Conservation (phyloP, 2,329 filamentous ascomycete species). For the Tolypocladium cylindrosporum region DNA sequence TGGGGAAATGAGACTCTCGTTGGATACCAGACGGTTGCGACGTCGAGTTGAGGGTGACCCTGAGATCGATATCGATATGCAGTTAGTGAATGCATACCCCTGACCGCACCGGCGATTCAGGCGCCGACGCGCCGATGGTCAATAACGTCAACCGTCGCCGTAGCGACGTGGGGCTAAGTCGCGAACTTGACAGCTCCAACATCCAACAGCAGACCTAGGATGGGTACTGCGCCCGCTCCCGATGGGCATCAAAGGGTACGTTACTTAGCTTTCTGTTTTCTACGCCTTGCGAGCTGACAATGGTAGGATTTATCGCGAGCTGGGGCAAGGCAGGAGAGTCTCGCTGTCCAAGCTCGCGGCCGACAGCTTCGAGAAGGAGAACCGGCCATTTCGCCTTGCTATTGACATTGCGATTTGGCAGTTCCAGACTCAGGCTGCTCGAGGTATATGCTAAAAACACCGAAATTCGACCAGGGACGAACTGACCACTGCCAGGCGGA, state of each 20-base stretch:
- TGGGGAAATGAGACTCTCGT: background rate
- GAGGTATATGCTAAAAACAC: constrained; percentile 35
- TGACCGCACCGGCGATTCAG: constrained; percentile 3
- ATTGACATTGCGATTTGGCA: constrained; percentile 97
- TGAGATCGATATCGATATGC: background rate
- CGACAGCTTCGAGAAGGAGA: constrained; percentile 60
- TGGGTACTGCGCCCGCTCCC: constrained; percentile 6
- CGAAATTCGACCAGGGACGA: too few relatives aligned
- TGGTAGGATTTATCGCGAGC: constrained; percentile 75
- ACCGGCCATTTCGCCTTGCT: constrained; percentile 71
- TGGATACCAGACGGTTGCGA: background rate
- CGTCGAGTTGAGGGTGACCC: background rate
- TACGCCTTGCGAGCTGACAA: constrained; percentile 1
- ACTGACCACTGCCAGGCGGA: constrained; percentile 45
- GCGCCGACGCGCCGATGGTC: constrained; percentile 19
- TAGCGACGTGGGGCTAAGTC: constrained; percentile 16
- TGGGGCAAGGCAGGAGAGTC: constrained; percentile 69
- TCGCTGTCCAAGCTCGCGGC: constrained; percentile 76
- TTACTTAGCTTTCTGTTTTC: background rate
- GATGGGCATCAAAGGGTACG: constrained; percentile 60
- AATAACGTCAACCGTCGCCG: constrained; percentile 14
- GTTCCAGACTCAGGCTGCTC: constrained; percentile 80
- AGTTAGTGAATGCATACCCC: background rate
- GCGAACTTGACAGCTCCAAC: background rate
- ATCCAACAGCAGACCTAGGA: background rate